phyloP scores from a whole-genome alignment of 306 rosid species.

The Neltuma alba region DNA sequence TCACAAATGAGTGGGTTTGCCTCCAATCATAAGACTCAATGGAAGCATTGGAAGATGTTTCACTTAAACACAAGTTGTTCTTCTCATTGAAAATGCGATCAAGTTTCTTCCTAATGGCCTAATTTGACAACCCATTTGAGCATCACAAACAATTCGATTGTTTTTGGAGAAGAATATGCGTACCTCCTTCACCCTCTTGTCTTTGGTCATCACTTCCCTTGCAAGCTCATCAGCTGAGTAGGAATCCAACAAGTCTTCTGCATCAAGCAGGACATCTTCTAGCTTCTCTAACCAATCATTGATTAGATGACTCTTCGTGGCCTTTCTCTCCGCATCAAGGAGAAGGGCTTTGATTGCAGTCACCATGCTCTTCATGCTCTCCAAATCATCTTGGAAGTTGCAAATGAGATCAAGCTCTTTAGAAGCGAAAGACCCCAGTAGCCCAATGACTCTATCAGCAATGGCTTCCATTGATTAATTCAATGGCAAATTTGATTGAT shows the following conservation, averaged over 20 bases:
- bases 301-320: background rate
- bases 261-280: background rate
- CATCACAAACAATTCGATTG: background rate
- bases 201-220: background rate
- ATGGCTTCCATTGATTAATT: background rate
- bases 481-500: background rate
- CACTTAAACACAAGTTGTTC: background rate
- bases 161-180: background rate
- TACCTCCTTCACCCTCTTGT: background rate
- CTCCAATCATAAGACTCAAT: background rate
- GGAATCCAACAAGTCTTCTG: background rate
- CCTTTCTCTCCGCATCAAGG: background rate
- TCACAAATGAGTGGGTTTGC: background rate
- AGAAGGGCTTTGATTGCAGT: background rate
- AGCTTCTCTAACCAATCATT: background rate
- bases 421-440: background rate
- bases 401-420: background rate
- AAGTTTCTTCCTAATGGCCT: background rate
- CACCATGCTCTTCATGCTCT: background rate
- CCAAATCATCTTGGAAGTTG: background rate
- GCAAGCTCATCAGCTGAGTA: background rate
- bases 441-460: background rate
- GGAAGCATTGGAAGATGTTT: background rate
- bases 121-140: background rate
- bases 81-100: background rate